Evolutionary conservation across 2,329 filamentous ascomycete species (phyloP).

Genomic region (Metarhizium album): DNA sequence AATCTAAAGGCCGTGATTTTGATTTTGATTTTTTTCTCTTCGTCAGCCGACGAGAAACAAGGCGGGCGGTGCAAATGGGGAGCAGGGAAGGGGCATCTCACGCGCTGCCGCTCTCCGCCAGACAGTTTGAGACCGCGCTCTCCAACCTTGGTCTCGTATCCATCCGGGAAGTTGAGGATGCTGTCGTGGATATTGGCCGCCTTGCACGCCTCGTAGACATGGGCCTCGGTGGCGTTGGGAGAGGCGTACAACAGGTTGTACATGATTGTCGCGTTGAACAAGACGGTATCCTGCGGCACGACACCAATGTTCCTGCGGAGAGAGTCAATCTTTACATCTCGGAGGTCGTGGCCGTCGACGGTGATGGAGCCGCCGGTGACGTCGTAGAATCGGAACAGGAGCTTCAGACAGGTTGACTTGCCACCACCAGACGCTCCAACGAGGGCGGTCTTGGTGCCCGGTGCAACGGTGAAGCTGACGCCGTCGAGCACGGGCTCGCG

Average conservation of each 20-base stretch:
- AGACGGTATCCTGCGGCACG: constrained; percentile 52
- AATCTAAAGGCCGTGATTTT: constrained; percentile 36
- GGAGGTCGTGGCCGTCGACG: constrained; percentile 50
- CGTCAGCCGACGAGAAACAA: constrained; percentile 44
- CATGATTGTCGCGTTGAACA: constrained; percentile 55
- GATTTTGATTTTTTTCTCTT: no score
- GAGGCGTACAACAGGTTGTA: constrained; percentile 56
- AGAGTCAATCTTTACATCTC: constrained; percentile 45
- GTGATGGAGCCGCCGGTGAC: constrained; percentile 40
- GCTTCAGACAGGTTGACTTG: constrained; percentile 51
- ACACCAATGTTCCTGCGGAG: constrained; percentile 49
- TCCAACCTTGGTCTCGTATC: constrained; percentile 36
- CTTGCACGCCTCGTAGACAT: constrained; percentile 49
- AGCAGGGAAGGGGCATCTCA: constrained; percentile 14
- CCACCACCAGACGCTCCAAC: constrained; percentile 53
- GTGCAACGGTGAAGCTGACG: constrained; percentile 35
- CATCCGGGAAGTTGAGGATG: constrained; percentile 46
- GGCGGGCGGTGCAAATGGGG: background rate
- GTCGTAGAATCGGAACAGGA: constrained; percentile 52
- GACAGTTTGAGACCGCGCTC: constrained; percentile 38
- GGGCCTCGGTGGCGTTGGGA: constrained; percentile 47
- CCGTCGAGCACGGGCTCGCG: constrained; percentile 31
- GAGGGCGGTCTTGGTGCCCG: constrained; percentile 47
- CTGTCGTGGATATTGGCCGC: constrained; percentile 55
- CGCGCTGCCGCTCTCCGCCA: constrained; percentile 38